phyloP scores from a whole-genome alignment of 768 basidiomycete genomes.

The Termitomyces sp. region DNA sequence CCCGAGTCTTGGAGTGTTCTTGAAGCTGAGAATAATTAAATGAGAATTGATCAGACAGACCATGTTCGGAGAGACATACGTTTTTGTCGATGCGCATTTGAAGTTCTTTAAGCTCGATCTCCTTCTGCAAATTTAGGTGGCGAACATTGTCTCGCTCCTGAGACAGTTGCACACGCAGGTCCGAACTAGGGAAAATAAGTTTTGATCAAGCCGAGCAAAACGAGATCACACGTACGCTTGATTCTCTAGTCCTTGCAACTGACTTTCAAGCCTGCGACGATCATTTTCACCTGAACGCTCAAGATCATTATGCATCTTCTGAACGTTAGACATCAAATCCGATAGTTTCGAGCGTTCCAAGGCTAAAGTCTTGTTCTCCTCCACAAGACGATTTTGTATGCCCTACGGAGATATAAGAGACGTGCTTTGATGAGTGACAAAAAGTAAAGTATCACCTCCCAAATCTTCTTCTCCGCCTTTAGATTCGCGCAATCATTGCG shows the following conservation, averaged over 20 bases:
- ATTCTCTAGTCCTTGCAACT: conserved; percentile 69
- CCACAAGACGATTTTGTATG: conserved; percentile 72
- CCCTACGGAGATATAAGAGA: conserved; percentile 38
- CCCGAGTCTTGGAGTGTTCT: conserved; percentile 65
- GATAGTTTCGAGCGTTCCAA: conserved; percentile 81
- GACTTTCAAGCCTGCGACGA: conserved; percentile 71
- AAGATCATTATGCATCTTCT: conserved; percentile 85
- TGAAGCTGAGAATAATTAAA: conserved; percentile 37
- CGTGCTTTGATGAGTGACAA: not conserved
- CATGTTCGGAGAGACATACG: conserved; percentile 33
- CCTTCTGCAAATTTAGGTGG: conserved; percentile 74
- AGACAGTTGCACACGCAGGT: conserved; percentile 59
- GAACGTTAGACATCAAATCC: conserved; percentile 84
- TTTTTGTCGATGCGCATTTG: conserved; percentile 66
- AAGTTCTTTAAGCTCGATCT: conserved; percentile 72
- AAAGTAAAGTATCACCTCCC: conserved; percentile 62
- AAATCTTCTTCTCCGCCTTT: conserved; percentile 89
- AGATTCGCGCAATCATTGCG: conserved; percentile 85
- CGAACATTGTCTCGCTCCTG: conserved; percentile 73
- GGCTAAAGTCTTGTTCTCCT: conserved; percentile 78
- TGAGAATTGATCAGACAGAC: not conserved
- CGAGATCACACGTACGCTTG: conserved; percentile 54
- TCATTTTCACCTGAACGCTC: conserved; percentile 83
- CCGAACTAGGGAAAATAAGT: conserved; percentile 45
- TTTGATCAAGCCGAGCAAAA: not conserved